Percentiles rank a stretch among this genome's conserved stretches.
Evolutionary conservation across 106 monocot species (phyloP).

Genomic region (Phalaenopsis aphrodite): DNA sequence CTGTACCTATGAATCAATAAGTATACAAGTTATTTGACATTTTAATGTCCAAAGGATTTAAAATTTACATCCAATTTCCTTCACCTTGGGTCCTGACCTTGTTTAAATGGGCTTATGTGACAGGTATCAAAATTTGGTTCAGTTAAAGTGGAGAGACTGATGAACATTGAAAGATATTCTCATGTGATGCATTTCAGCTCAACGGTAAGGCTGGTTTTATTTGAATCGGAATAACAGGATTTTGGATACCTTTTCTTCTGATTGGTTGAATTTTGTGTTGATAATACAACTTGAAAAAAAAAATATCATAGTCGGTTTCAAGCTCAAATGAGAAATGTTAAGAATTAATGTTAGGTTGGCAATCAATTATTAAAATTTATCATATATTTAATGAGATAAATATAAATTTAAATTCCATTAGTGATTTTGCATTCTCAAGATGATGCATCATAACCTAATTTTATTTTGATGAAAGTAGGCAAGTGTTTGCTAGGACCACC

Average conservation of each 20-base stretch:
- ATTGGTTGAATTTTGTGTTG: no score
- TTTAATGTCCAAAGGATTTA: neutral
- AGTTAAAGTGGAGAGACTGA: slow-evolving; percentile 58
- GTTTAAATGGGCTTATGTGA: neutral
- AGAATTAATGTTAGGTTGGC: neutral
- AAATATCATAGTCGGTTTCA: neutral
- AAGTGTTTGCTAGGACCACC: no score
- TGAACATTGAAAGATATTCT: slow-evolving; percentile 67
- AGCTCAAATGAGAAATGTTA: neutral
- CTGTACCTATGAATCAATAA: no score
- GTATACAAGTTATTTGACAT: no score
- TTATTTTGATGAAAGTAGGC: no score
- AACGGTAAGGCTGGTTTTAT: slow-evolving; percentile 30
- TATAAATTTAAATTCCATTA: no score
- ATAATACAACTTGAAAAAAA: no score
- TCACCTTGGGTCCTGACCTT: neutral
- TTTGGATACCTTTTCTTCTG: no score
- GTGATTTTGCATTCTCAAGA: no score
- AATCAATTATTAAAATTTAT: neutral
- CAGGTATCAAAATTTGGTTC: slow-evolving; percentile 67
- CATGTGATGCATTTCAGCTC: slow-evolving; percentile 78
- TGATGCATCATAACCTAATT: no score
- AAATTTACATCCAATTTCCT: neutral
- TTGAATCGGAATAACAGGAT: no score
- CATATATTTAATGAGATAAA: neutral